Conservation (phyloP, 768 basidiomycete genomes). For the Pleurotus djamor region DNA sequence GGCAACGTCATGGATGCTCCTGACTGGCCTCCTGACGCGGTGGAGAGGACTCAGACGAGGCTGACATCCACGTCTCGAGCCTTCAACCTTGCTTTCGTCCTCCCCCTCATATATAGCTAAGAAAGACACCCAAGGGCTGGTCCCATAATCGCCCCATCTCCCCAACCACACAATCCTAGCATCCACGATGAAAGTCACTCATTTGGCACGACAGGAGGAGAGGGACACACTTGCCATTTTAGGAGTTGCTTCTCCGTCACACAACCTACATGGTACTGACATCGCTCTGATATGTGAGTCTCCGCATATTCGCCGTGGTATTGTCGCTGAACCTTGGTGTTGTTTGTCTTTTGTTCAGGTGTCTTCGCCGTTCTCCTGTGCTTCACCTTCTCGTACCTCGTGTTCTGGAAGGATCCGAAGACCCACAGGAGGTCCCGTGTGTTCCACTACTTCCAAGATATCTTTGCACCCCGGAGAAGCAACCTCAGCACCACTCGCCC, state of each 20-base stretch:
- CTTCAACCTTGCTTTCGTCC: background rate
- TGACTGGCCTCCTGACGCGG: background rate
- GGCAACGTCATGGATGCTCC: background rate
- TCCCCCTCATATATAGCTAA: background rate
- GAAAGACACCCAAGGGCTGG: background rate
- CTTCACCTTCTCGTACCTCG: slow-evolving; percentile 3
- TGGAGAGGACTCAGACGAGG: background rate
- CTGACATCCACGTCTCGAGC: background rate
- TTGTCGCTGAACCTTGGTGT: background rate
- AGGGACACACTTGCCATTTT: background rate
- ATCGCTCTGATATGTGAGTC: slow-evolving; percentile 1
- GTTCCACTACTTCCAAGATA: background rate
- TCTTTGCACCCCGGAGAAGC: background rate
- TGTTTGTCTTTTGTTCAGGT: background rate
- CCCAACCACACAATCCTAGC: background rate
- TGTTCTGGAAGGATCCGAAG: background rate
- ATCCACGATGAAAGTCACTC: background rate
- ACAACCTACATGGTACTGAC: slow-evolving; percentile 4
- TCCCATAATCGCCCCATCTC: background rate
- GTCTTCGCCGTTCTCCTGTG: slow-evolving; percentile 1
- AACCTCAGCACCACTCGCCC: background rate
- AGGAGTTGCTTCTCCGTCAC: background rate
- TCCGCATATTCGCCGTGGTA: background rate
- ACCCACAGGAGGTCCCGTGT: background rate
- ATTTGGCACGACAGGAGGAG: background rate